Evolutionary conservation across 495 filamentous ascomycete species (phyloP), one percentile per base, ranked within the genome.

Genomic region (Paragyromitra xinjiangensis): DNA sequence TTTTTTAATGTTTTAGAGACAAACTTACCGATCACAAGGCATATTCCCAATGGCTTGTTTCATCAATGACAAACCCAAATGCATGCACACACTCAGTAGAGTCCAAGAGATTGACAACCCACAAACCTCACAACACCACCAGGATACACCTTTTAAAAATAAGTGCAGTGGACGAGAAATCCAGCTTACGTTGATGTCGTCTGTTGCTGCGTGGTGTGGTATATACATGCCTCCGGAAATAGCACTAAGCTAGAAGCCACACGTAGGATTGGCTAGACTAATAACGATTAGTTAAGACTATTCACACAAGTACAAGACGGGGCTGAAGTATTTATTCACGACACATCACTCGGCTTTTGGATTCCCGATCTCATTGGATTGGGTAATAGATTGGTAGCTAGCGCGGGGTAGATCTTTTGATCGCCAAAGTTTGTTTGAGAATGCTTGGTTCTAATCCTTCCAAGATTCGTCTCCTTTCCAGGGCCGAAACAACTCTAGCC

Each of bases 361-460:
- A 37, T 7, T 34, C 55, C 34, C 14, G 26, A n/a, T 34, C 26
- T 16, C 55, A 59, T 59, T 37, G 26, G 16, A 59, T 16, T 34
- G 24, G 24, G 5, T 53, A 53, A n/a, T 19, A 24, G 19, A 5
- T 24, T 8, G 2, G 50, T 34, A 34, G 11, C 6, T 58, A 58
- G 55, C n/a, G 26, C 24, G 55, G 5, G 26, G 55, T 12, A 34
- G 26, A 53, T 53, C 19, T 22, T 14, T 51, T 16, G 53, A 56
- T 56, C 53, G 19, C 29, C 53, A 56, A 16, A 19, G 53, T 56
- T 56, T 16, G 19, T 56, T 59, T 59, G 29, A 22, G 26, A 61
- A 61, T 61, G 29, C 56, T 61, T 61, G 56, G 14, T 61, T 61
- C 29, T 37, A 39, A 29, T 61, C 56, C 1, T 39, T 34, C 26